A percentile compares a stretch with the other conserved stretches of the same genome.
These are phyloP conservation scores for Globisporangium iwayamae DNA, from an alignment of 352 stramenopile species.

Conservation along the genomic window DNA sequence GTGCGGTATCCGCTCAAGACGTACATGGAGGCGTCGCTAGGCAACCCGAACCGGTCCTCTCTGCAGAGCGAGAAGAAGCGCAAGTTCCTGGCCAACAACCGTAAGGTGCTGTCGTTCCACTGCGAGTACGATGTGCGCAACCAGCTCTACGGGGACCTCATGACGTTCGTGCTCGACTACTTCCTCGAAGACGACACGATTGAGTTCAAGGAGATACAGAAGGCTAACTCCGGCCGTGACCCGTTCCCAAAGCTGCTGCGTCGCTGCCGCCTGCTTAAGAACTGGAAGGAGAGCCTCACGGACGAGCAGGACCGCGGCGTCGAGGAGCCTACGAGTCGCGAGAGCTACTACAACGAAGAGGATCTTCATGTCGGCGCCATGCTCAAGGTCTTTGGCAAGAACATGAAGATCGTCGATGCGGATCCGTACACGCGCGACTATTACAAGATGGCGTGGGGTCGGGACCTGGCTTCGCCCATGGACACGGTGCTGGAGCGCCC, in stretches of 20 bases:
- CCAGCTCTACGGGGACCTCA: constrained; percentile 79
- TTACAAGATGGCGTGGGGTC: constrained; percentile 66
- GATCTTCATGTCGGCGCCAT: constrained; percentile 63
- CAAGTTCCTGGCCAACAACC: constrained; percentile 84
- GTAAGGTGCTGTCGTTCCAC: constrained; percentile 84
- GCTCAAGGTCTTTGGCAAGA: constrained; percentile 64
- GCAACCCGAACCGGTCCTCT: constrained; percentile 62
- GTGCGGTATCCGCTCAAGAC: constrained; percentile 75
- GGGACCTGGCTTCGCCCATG: constrained; percentile 39
- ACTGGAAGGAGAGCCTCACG: constrained; percentile 57
- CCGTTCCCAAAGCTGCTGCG: constrained; percentile 75
- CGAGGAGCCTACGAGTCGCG: constrained; percentile 54
- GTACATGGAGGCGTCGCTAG: constrained; percentile 82
- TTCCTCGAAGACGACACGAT: constrained; percentile 89
- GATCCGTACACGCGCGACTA: constrained; percentile 76
- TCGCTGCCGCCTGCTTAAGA: constrained; percentile 57
- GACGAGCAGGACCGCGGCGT: constrained; percentile 76
- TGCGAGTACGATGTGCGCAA: constrained; percentile 82
- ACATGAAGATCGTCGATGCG: constrained; percentile 72
- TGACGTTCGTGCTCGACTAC: constrained; percentile 77
- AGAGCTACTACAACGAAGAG: constrained; percentile 72
- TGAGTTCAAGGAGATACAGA: constrained; percentile 84
- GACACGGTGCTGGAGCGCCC: constrained; percentile 39
- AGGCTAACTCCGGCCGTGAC: constrained; percentile 77
- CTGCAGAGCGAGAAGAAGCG: constrained; percentile 77